Evolutionary conservation across 805 yeast genomes (phyloP).

Genomic region (Grigorovia transvaalensis): DNA sequence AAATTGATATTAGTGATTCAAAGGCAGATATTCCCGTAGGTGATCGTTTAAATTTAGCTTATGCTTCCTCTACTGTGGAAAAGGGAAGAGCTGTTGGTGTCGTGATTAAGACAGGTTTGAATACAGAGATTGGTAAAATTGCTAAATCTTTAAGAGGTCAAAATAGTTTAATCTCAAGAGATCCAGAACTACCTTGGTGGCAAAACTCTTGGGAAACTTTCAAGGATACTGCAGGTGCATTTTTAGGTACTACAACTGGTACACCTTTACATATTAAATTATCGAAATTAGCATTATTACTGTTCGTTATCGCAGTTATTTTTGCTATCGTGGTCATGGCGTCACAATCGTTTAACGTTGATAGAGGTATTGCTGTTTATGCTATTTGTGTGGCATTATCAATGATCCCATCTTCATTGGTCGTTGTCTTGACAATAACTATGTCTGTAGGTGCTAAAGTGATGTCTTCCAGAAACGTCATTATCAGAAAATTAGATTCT

Average conservation of each 20-base stretch:
- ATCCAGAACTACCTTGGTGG: slow-evolving; percentile 34
- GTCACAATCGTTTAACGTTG: slow-evolving; percentile 65
- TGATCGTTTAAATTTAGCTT: slow-evolving; percentile 69
- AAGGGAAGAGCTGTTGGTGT: slow-evolving; percentile 91
- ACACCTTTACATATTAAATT: slow-evolving; percentile 74
- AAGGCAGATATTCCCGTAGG: slow-evolving; percentile 40
- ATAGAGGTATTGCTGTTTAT: slow-evolving; percentile 72
- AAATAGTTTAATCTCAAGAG: slow-evolving; percentile 21
- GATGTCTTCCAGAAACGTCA: slow-evolving; percentile 91
- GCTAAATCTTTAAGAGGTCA: slow-evolving; percentile 61
- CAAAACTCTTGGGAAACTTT: slow-evolving; percentile 33
- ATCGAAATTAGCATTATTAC: slow-evolving; percentile 62
- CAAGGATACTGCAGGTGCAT: slow-evolving; percentile 49
- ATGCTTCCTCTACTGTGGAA: slow-evolving; percentile 92
- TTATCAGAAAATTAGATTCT: slow-evolving; percentile 84
- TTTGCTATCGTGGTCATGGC: slow-evolving; percentile 84
- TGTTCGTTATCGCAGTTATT: slow-evolving; percentile 70
- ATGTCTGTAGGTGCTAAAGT: slow-evolving; percentile 91
- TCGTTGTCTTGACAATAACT: slow-evolving; percentile 94
- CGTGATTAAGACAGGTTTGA: slow-evolving; percentile 81
- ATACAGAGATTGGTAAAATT: slow-evolving; percentile 90
- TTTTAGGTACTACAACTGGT: slow-evolving; percentile 67
- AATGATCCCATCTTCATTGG: slow-evolving; percentile 96
- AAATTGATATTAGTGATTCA: slow-evolving; percentile 26
- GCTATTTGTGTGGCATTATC: slow-evolving; percentile 96